phyloP scores from a whole-genome alignment of 345 rosid genomes.

The Euphorbia peplus region DNA sequence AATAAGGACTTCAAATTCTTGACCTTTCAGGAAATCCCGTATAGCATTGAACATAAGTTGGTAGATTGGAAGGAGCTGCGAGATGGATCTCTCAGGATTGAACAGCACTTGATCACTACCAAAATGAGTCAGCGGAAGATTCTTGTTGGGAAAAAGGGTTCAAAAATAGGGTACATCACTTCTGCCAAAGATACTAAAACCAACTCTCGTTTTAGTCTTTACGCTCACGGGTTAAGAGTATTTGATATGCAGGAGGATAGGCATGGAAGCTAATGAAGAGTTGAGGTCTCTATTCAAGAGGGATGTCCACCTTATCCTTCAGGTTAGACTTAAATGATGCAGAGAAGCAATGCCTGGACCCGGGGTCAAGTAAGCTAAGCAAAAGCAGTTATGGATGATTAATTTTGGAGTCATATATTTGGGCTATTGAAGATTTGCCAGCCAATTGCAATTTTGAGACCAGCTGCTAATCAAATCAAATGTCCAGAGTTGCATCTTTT shows the following conservation, averaged over 20 bases:
- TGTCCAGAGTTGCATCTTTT: background rate
- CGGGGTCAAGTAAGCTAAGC: background rate
- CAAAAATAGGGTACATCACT: slow-evolving; percentile 67
- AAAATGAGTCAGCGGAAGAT: slow-evolving; percentile 85
- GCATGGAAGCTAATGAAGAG: slow-evolving; percentile 92
- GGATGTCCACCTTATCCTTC: slow-evolving; percentile 84
- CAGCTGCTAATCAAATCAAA: background rate
- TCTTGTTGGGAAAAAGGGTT: slow-evolving; percentile 89
- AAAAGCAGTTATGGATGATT: background rate
- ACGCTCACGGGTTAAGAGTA: background rate
- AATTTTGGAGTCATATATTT: background rate
- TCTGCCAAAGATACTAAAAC: background rate
- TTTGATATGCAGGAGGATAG: slow-evolving; percentile 66
- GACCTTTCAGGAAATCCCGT: slow-evolving; percentile 71
- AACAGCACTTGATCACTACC: slow-evolving; percentile 72
- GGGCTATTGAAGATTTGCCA: background rate
- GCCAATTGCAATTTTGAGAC: background rate
- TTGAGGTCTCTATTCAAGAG: slow-evolving; percentile 73
- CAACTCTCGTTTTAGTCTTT: background rate
- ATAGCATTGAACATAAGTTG: slow-evolving; percentile 72
- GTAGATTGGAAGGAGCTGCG: slow-evolving; percentile 81
- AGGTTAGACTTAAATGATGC: slow-evolving; percentile 60
- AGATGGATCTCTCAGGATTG: slow-evolving; percentile 85
- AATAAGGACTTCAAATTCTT: background rate
- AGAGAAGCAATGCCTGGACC: background rate